These are phyloP conservation scores for Mucor plumbeus DNA, from an alignment of 371 early-diverging fungal species.

Conservation along the genomic window DNA sequence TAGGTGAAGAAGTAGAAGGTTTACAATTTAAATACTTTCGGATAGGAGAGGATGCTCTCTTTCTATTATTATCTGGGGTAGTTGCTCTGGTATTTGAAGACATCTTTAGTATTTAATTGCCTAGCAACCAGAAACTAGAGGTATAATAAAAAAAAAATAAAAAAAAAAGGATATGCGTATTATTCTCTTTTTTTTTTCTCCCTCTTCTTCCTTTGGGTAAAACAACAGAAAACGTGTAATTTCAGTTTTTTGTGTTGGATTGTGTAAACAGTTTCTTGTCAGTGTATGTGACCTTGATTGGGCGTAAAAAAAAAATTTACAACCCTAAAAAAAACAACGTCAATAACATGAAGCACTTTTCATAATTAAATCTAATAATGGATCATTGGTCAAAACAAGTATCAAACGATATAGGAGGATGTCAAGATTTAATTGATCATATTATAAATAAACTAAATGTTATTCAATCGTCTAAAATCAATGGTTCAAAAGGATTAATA, in stretches of 20 bases:
- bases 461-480: constrained; percentile 21
- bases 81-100: constrained; percentile 1
- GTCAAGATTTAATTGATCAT: constrained; percentile 34
- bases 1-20: background rate
- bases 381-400: constrained; percentile 41
- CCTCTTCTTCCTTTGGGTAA: background rate
- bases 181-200: background rate
- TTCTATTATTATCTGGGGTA: background rate
- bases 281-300: constrained; percentile 3
- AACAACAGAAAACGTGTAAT: constrained; percentile 4
- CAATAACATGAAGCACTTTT: background rate
- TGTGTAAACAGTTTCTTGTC: background rate
- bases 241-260: background rate
- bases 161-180: constrained; percentile 3
- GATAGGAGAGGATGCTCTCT: constrained; percentile 12
- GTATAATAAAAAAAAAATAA: background rate
- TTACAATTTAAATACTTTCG: constrained; percentile 9
- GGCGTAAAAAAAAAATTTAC: constrained; percentile 10
- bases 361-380: background rate
- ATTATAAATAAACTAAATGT: constrained; percentile 33
- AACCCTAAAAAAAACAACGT: background rate
- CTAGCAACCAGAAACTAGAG: background rate
- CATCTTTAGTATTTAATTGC: constrained; percentile 9
- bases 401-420: constrained; percentile 49
- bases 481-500: constrained; percentile 53